Base-by-base conservation (phyloP, 2,329 filamentous ascomycete species). In the Trichophyton simii region DNA sequence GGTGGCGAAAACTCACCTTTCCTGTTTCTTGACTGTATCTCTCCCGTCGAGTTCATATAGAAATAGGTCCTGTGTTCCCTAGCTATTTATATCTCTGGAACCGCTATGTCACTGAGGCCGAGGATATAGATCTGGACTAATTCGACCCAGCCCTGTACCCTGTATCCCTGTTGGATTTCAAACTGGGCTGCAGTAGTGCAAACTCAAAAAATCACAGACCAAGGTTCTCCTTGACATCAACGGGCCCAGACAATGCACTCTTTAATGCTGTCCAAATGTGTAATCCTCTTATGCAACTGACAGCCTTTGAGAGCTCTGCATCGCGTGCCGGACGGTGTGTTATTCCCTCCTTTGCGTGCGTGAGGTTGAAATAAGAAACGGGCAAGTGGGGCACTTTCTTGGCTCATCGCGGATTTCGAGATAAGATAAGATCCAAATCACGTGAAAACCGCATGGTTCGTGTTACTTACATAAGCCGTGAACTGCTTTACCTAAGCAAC, bases 11-110 rank as follows among this genome's bases (percentile, higher is more conserved):
- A 38, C 55, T 1, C 38, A 61, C 62, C 62, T 41, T 61, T 63
- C 31, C 44, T 63, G 20, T 18, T 28, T 46, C 8, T 46, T 36
- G 11, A 1, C 11, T 20, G 3, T 15, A 36, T 38, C 13, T 42
- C 44, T 13, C 18, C n/a, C 11, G n/a, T 13, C 11, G 46, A 48
- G 25, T 48, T 48, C 60, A 62, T 62, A 42, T n/a, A 58, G 22
- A n/a, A 13, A 57, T 5, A 34, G 1, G 20, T 3, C 31, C 18
- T 9, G 36, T 18, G 15, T 25, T 31, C 41, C 42, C 18, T 2
- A 20, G 38, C 3, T 44, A n/a, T 44, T 18, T n/a, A 44, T 44
- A 18, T 44, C n/a, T n/a, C 4, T n/a, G 15, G 13, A n/a, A 38
- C 5, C 15, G 34, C 9, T 9, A 38, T 13, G 9, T 38, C 34